Conservation (phyloP, 169 alveolate genomes). For the Eimeria acervulina region DNA sequence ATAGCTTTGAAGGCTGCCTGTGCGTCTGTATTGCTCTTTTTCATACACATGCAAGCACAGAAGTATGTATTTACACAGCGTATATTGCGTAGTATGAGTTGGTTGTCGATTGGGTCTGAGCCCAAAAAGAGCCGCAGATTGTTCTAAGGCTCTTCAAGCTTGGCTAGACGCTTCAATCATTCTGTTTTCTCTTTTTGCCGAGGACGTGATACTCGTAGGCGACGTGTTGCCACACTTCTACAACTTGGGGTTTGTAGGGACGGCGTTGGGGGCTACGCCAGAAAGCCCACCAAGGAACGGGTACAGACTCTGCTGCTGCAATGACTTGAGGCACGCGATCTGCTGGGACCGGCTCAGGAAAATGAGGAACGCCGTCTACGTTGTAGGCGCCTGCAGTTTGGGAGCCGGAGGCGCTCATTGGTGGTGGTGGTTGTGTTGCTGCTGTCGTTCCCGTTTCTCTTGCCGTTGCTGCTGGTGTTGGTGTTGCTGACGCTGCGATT, state of each 20-base stretch:
- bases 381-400: conserved; percentile 3
- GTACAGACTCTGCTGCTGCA: conserved; percentile 21
- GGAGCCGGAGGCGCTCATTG: conserved; percentile 22
- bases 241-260: conserved; percentile 30
- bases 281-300: conserved; percentile 60
- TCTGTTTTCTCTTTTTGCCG: not conserved
- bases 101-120: not conserved
- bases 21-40: not conserved
- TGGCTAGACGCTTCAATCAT: not conserved
- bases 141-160: not conserved
- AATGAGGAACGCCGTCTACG: conserved; percentile 56
- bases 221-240: conserved; percentile 45
- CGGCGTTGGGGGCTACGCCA: conserved; percentile 44
- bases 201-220: conserved; percentile 34
- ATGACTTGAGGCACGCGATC: conserved; percentile 23
- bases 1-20: not conserved
- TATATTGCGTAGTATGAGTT: not conserved
- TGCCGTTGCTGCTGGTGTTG: not conserved
- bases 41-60: not conserved
- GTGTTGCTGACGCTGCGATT: not conserved
- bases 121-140: not conserved
- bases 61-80: not conserved
- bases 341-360: conserved; percentile 17
- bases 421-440: not conserved
- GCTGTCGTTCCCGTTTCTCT: not conserved